Evolutionary conservation across 768 basidiomycete species (phyloP).

Genomic region (Terana coerulea): DNA sequence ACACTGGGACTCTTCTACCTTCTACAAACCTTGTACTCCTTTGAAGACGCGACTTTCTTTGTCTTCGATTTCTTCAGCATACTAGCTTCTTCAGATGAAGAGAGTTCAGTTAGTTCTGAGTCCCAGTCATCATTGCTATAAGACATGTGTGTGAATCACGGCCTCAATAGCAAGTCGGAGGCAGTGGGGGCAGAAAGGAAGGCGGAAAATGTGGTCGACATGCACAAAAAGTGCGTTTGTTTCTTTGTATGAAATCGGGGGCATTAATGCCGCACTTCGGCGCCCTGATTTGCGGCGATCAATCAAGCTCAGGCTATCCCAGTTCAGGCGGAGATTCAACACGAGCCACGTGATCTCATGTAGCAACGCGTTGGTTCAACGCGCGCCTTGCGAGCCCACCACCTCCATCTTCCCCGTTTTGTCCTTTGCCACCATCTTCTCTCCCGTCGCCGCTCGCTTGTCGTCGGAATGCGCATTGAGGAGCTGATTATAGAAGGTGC

Average conservation of each 20-base stretch:
- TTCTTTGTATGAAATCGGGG: too few relatives aligned
- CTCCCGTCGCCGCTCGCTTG: too few relatives aligned
- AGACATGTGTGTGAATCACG: too few relatives aligned
- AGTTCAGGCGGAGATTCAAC: background rate
- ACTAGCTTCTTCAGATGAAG: slow-evolving; percentile 37
- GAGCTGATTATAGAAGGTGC: slow-evolving; percentile 91
- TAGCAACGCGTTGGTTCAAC: slow-evolving; percentile 8
- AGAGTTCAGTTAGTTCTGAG: slow-evolving; percentile 47
- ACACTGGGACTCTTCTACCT: background rate
- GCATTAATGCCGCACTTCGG: too few relatives aligned
- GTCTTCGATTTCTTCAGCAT: slow-evolving; percentile 20
- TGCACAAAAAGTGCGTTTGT: background rate
- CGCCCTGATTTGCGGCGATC: background rate
- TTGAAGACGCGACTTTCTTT: slow-evolving; percentile 22
- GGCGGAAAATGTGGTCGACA: background rate
- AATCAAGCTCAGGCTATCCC: background rate
- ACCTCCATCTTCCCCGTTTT: background rate
- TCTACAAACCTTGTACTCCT: slow-evolving; percentile 25
- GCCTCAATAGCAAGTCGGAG: too few relatives aligned
- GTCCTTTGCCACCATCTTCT: too few relatives aligned
- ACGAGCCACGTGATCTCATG: slow-evolving; percentile 9
- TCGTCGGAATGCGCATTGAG: slow-evolving; percentile 97
- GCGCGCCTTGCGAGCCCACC: background rate
- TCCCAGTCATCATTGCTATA: slow-evolving; percentile 29
- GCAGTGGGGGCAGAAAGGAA: too few relatives aligned